Conservation (phyloP, 2,329 filamentous ascomycete genomes). For the Aspergillus sp. region DNA sequence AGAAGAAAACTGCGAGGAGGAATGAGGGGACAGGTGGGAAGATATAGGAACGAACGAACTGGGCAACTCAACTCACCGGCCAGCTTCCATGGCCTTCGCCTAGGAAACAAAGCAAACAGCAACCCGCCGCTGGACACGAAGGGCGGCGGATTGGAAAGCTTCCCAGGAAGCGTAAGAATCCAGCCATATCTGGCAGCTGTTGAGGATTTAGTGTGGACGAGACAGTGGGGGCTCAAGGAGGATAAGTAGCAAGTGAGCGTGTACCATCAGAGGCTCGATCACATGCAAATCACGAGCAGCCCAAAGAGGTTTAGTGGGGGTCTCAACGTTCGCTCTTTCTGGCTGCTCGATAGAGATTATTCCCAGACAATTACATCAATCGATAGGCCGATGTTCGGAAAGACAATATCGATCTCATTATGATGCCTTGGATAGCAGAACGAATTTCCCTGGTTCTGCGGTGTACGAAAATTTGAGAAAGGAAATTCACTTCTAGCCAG, state of each 20-base stretch:
- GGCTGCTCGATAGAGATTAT: too few relatives aligned
- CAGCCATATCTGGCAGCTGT: not conserved
- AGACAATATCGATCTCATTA: too few relatives aligned
- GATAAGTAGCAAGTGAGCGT: not conserved
- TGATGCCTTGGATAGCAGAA: too few relatives aligned
- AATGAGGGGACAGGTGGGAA: not conserved
- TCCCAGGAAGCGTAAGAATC: not conserved
- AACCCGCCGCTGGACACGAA: not conserved
- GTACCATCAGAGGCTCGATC: not conserved
- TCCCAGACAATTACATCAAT: too few relatives aligned
- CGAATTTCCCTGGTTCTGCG: too few relatives aligned
- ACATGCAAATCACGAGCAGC: not conserved
- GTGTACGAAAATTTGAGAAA: too few relatives aligned
- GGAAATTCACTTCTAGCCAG: too few relatives aligned
- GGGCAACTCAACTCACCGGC: not conserved
- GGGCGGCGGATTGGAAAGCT: not conserved
- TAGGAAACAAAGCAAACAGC: not conserved
- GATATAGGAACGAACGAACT: too few relatives aligned
- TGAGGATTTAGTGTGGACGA: constrained; percentile 2
- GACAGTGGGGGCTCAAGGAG: not conserved
- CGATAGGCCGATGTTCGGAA: too few relatives aligned
- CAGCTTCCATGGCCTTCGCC: not conserved
- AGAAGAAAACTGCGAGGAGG: not conserved
- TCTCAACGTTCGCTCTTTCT: not conserved
- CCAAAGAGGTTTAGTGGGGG: not conserved